These are phyloP conservation scores for Coprinellus micaceus DNA, from an alignment of 768 basidiomycete genomes.

Conservation along the genomic window DNA sequence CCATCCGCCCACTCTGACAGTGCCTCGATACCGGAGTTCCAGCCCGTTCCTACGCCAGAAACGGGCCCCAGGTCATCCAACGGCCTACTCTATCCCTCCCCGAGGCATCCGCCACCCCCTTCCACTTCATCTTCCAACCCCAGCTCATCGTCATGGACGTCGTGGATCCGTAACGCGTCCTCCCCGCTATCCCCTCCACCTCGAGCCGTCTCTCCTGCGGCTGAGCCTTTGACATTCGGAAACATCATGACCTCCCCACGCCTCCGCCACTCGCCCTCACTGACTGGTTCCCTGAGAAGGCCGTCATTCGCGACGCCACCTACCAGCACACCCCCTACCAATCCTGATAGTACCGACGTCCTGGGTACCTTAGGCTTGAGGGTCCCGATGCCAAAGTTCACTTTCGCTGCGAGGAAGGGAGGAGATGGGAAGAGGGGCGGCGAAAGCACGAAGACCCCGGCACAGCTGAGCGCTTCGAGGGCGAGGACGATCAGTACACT, in stretches of 20 bases:
- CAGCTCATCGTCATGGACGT: constrained; percentile 41
- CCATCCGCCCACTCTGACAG: constrained; percentile 3
- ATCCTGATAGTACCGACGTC: constrained; percentile 30
- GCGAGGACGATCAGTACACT: constrained; percentile 55
- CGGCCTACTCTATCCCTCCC: neutral
- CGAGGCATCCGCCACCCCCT: neutral
- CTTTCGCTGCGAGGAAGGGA: constrained; percentile 1
- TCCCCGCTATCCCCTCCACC: constrained; percentile 24
- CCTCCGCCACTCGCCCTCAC: constrained; percentile 46
- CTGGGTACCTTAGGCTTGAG: constrained; percentile 47
- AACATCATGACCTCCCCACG: constrained; percentile 65
- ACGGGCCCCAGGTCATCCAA: neutral
- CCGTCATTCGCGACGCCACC: neutral
- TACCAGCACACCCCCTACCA: too few species aligned
- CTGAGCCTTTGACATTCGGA: constrained; percentile 55
- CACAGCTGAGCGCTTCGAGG: constrained; percentile 20
- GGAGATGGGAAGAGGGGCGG: neutral
- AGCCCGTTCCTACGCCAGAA: neutral
- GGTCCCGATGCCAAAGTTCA: constrained; percentile 56
- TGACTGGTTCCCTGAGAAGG: constrained; percentile 15
- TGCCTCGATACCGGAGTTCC: neutral
- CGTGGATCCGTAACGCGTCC: constrained; percentile 47
- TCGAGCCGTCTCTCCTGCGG: constrained; percentile 24
- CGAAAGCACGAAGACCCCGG: too few species aligned
- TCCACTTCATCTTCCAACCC: neutral